A percentile compares a stretch with the other conserved stretches of the same genome.
Conservation (phyloP, 129 eudicot genomes). For the Silybum marianum region DNA sequence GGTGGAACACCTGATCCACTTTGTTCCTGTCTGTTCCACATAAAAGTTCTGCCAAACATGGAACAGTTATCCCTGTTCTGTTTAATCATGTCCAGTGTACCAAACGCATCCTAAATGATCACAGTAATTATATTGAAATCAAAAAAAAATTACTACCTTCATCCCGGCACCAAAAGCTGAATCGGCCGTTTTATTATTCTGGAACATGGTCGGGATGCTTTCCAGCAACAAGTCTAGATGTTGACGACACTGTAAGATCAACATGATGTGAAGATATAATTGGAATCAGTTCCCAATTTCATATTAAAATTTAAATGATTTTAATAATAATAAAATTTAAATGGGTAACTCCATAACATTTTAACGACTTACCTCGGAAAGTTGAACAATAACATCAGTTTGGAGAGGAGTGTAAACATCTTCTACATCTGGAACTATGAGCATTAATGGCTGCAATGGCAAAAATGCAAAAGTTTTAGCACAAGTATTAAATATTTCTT, state of each 20-base stretch:
- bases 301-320: background rate
- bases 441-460: slow-evolving; percentile 85
- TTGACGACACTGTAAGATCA: slow-evolving; percentile 69
- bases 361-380: slow-evolving; percentile 65
- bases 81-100: background rate
- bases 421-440: slow-evolving; percentile 90
- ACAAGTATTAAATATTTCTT: slow-evolving; percentile 5
- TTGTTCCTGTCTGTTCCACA: no score
- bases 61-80: no score
- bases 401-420: slow-evolving; percentile 96
- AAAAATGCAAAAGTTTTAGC: slow-evolving; percentile 16
- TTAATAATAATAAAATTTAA: background rate
- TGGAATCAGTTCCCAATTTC: slow-evolving; percentile 13
- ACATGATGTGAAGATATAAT: slow-evolving; percentile 9
- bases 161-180: slow-evolving; percentile 95
- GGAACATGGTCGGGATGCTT: slow-evolving; percentile 87
- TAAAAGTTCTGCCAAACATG: background rate
- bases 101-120: background rate
- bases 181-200: slow-evolving; percentile 78
- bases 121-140: background rate
- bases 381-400: slow-evolving; percentile 84
- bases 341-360: background rate
- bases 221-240: slow-evolving; percentile 86
- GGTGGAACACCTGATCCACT: no score
- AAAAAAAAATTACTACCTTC: slow-evolving; percentile 54